Conservation (phyloP, 2,329 filamentous ascomycete species). For the Calonectria naviculata region DNA sequence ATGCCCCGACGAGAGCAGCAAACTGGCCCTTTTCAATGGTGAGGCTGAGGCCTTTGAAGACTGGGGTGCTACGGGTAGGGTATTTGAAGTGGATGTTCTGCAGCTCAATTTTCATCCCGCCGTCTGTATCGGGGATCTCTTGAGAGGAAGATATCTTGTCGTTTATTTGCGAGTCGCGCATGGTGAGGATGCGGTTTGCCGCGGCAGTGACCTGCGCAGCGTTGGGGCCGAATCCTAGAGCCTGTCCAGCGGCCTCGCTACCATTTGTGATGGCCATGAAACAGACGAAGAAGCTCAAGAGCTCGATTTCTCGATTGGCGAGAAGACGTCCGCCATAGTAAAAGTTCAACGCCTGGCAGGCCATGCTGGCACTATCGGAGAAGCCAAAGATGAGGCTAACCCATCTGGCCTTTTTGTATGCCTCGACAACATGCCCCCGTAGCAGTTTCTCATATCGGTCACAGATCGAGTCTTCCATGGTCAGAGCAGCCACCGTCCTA, state of each 20-base stretch:
- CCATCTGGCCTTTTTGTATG: conserved; percentile 71
- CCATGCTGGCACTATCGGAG: conserved; percentile 74
- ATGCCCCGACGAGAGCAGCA: conserved; percentile 76
- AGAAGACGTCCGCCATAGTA: conserved; percentile 75
- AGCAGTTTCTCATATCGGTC: conserved; percentile 71
- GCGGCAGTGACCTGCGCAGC: conserved; percentile 69
- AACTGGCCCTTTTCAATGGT: conserved; percentile 76
- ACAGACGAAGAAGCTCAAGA: conserved; percentile 63
- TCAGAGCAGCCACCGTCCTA: conserved; percentile 77
- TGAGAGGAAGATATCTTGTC: conserved; percentile 45
- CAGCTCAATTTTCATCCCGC: conserved; percentile 67
- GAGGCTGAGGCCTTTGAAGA: conserved; percentile 72
- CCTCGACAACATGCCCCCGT: conserved; percentile 65
- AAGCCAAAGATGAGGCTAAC: conserved; percentile 75
- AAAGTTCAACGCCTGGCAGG: conserved; percentile 72
- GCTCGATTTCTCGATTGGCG: conserved; percentile 58
- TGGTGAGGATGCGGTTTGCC: conserved; percentile 68
- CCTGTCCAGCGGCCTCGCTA: conserved; percentile 73
- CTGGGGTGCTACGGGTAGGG: conserved; percentile 65
- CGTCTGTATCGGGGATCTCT: conserved; percentile 56
- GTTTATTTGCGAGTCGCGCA: conserved; percentile 55
- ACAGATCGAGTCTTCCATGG: conserved; percentile 74
- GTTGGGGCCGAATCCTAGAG: conserved; percentile 75
- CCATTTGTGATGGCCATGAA: conserved; percentile 77
- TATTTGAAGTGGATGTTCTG: conserved; percentile 70